phyloP scores from a whole-genome alignment of 2,329 filamentous ascomycete genomes.

The Aschersonia sp. region DNA sequence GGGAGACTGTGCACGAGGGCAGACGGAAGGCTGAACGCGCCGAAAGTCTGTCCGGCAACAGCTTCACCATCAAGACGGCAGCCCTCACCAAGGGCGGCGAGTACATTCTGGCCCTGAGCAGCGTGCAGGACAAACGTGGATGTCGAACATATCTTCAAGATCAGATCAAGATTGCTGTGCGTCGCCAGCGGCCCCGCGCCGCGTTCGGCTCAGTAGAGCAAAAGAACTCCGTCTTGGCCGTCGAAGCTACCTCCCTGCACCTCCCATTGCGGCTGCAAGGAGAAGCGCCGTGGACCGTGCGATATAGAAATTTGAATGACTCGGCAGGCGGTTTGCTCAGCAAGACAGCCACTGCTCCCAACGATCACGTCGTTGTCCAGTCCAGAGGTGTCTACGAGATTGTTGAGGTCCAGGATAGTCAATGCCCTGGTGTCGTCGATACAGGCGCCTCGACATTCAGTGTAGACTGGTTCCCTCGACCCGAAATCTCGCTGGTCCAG shows the following conservation, averaged over 20 bases:
- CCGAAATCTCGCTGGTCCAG: conserved; percentile 52
- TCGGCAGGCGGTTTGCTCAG: conserved; percentile 25
- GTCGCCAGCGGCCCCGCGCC: conserved; percentile 75
- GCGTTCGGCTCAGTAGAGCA: conserved; percentile 79
- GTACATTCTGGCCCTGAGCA: conserved; percentile 75
- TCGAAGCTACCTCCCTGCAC: conserved; percentile 61
- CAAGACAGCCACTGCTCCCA: conserved; percentile 38
- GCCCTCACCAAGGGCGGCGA: conserved; percentile 70
- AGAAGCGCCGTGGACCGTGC: conserved; percentile 69
- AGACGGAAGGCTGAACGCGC: conserved; percentile 60
- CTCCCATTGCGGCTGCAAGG: conserved; percentile 79
- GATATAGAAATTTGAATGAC: conserved; percentile 55
- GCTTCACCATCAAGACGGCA: conserved; percentile 62
- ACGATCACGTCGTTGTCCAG: conserved; percentile 54
- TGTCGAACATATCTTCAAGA: conserved; percentile 81
- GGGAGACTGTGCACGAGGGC: conserved; percentile 82
- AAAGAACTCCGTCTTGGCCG: conserved; percentile 56
- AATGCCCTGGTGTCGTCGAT: conserved; percentile 74
- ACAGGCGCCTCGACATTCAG: conserved; percentile 58
- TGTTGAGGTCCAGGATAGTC: conserved; percentile 58
- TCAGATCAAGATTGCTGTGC: conserved; percentile 71
- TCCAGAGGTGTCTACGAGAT: conserved; percentile 69
- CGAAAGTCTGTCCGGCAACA: conserved; percentile 45
- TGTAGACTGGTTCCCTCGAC: conserved; percentile 75
- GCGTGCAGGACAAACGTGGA: conserved; percentile 70